phyloP scores from a whole-genome alignment of 108 stramenopile species.

The Fragilariopsis cylindrus region DNA sequence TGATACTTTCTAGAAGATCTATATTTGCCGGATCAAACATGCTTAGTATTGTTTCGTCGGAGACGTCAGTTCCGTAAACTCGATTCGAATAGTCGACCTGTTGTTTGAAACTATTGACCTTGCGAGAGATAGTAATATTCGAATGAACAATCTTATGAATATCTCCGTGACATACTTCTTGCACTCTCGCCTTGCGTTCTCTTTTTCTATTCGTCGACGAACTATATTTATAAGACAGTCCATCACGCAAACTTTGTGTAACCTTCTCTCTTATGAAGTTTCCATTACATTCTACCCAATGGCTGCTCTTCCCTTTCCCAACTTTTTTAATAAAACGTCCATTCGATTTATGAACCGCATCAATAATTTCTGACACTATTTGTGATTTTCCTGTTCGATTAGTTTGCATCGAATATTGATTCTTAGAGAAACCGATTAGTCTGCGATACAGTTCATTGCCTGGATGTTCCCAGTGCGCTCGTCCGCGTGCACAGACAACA shows the following conservation, averaged over 20 bases:
- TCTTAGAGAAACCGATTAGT: constrained; percentile 16
- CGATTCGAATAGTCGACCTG: constrained; percentile 2
- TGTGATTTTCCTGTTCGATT: constrained; percentile 30
- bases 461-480: constrained; percentile 25
- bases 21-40: constrained; percentile 30
- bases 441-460: constrained; percentile 29
- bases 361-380: constrained; percentile 34
- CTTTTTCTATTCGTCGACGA: constrained; percentile 46
- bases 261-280: constrained; percentile 44
- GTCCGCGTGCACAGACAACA: constrained; percentile 39
- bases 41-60: constrained; percentile 22
- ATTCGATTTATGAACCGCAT: constrained; percentile 14
- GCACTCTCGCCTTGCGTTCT: constrained; percentile 22
- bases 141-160: constrained; percentile 28
- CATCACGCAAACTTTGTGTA: constrained; percentile 47
- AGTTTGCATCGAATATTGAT: constrained; percentile 17
- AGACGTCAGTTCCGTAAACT: constrained; percentile 12
- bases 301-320: constrained; percentile 17
- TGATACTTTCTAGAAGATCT: constrained; percentile 36
- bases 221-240: constrained; percentile 36
- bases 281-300: constrained; percentile 39
- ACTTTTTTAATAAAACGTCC: constrained; percentile 32
- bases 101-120: constrained; percentile 20
- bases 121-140: constrained; percentile 19
- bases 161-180: constrained; percentile 26